phyloP scores from a whole-genome alignment of 305 asterid genomes.

The Salvia sclarea region DNA sequence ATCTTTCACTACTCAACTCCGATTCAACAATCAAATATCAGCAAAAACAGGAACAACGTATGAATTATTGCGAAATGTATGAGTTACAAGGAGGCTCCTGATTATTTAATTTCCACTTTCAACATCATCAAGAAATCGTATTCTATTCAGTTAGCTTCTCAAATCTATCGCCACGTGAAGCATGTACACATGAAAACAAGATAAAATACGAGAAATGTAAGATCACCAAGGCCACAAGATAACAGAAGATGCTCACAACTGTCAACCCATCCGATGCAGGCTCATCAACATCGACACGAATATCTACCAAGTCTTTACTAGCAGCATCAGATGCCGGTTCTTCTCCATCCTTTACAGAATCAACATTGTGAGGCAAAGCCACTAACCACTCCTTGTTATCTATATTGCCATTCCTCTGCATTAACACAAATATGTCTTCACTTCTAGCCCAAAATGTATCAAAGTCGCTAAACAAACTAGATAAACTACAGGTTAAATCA shows the following conservation, averaged over 20 bases:
- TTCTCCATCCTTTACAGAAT: constrained; percentile 26
- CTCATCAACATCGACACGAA: background rate
- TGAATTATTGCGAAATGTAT: too few species aligned
- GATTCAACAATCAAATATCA: background rate
- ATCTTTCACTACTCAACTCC: background rate
- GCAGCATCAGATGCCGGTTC: constrained; percentile 30
- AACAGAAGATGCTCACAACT: background rate
- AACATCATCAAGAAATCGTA: background rate
- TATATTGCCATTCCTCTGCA: constrained; percentile 32
- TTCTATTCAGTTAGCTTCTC: background rate
- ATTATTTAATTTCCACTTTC: background rate
- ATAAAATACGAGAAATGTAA: background rate
- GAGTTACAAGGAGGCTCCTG: too few species aligned
- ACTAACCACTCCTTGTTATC: constrained; percentile 24
- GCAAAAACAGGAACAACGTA: background rate
- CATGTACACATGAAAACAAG: background rate
- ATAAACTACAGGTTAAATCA: too few species aligned
- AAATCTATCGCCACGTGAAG: background rate
- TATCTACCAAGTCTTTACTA: constrained; percentile 27
- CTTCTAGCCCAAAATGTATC: background rate
- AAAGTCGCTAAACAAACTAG: background rate
- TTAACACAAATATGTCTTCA: background rate
- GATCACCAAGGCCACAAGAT: background rate
- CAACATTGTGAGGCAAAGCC: constrained; percentile 17
- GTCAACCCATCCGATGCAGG: background rate